Base-by-base conservation (phyloP, 176 grass and related monocot genomes). In the Raddia distichophylla region DNA sequence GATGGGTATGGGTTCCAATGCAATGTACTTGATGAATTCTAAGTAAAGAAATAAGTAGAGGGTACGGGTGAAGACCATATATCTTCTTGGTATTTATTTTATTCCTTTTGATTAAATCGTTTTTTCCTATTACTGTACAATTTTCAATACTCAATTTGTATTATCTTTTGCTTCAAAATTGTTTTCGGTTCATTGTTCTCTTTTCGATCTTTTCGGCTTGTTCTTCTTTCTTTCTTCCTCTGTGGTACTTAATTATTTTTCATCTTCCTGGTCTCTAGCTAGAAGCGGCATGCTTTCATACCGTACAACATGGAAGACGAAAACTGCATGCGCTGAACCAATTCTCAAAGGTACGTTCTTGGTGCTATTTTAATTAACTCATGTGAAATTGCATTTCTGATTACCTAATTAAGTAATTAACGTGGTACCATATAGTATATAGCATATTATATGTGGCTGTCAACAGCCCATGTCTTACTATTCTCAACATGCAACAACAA, bases 241-340 rank as follows among this genome's bases (percentile, higher is more conserved):
- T 32, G 46, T 0, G 58, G 40, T 40, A 51, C 48, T 56, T 27
- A 27, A 27, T 77, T 46, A n/a, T 22, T 20, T 16, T n/a, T 3
- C 7, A 37, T 35, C 55, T 48, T 75, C 46, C 57, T 48, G 32
- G 17, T 80, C 48, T 27, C 27, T 27, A 27, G 27, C 27, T 50
- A 51, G 47, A 22, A 18, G 17, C 3, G 12, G 74, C 87, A 43
- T 85, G 87, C 71, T 72, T 89, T 85, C 87, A 77, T 83, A 89
- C 75, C 3, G 66, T 70, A 60, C 66, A 85, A 71, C 22, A 47
- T 65, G 3, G 7, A 46, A 0, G 27, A 27, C 27, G 27, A 27
- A 27, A 27, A 27, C 27, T 27, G 27, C 27, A 27, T 27, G 27
- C 27, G 27, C 27, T 27, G 27, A 3, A 32, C 4, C 7, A 9